phyloP scores from a whole-genome alignment of 208 protist species.

The Acanthamoeba castellanii region DNA sequence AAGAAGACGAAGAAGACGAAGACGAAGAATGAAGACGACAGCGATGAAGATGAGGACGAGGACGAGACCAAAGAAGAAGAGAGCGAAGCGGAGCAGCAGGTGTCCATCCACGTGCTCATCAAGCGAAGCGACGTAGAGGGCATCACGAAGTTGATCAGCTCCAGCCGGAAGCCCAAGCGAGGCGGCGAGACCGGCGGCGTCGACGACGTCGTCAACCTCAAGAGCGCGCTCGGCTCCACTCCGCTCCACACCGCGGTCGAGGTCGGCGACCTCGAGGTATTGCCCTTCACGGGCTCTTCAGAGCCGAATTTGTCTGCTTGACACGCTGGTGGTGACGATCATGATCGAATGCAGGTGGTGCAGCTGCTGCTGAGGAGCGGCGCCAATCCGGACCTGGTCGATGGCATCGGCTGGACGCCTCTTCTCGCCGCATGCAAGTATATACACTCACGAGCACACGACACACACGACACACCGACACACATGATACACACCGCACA shows the following conservation, averaged over 20 bases:
- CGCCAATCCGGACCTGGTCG: background rate
- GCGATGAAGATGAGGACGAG: background rate
- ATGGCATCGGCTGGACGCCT: conserved; percentile 1
- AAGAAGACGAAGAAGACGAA: background rate
- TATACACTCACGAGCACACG: background rate
- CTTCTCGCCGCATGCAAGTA: conserved; percentile 36
- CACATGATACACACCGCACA: too few relatives aligned
- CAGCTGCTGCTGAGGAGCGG: background rate
- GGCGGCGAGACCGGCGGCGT: background rate
- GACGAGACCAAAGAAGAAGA: background rate
- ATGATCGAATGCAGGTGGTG: background rate
- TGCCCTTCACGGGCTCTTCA: background rate
- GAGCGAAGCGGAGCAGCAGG: background rate
- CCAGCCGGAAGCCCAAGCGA: background rate
- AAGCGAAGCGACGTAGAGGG: conserved; percentile 3
- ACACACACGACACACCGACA: too few relatives aligned
- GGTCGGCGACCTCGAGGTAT: conserved; percentile 7
- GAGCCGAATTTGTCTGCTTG: too few relatives aligned
- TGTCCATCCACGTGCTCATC: conserved; percentile 20
- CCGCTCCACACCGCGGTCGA: conserved; percentile 33
- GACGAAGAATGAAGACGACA: background rate
- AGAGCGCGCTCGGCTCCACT: background rate
- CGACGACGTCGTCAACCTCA: background rate
- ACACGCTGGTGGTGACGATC: too few relatives aligned
- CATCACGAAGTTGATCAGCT: background rate